Conservation (phyloP, 148 eudicot species). For the Euryodendron excelsum region DNA sequence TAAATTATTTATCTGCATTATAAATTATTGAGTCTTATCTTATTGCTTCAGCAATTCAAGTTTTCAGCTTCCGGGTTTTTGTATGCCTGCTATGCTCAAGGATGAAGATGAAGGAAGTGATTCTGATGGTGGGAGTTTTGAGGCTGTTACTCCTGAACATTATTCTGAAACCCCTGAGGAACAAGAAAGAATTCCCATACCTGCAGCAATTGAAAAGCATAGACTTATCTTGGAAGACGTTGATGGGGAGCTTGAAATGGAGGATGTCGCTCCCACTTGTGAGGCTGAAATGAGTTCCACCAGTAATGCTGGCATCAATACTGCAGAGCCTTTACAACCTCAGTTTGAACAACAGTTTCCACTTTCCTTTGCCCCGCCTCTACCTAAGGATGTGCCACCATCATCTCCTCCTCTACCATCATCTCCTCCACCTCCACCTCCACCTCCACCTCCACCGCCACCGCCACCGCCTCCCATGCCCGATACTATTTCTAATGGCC, state of each 20-base stretch:
- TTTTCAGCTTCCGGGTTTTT: conserved; percentile 88
- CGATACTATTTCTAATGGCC: conserved; percentile 25
- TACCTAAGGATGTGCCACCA: conserved; percentile 50
- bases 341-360: conserved; percentile 37
- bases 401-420: conserved; percentile 59
- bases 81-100: conserved; percentile 85
- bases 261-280: conserved; percentile 84
- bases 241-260: conserved; percentile 99
- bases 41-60: conserved; percentile 83
- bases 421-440: conserved; percentile 40
- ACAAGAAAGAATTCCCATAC: conserved; percentile 25
- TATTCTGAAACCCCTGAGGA: conserved; percentile 42
- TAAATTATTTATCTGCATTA: neutral
- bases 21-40: conserved; percentile 9
- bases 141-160: conserved; percentile 98
- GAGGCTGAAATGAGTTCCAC: conserved; percentile 39
- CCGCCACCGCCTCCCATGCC: conserved; percentile 21
- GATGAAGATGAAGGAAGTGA: conserved; percentile 78
- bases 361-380: conserved; percentile 42
- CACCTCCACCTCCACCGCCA: conserved; percentile 14
- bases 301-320: conserved; percentile 18
- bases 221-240: conserved; percentile 92
- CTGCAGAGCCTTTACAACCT: conserved; percentile 33
- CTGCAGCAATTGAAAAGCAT: conserved; percentile 50
- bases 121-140: conserved; percentile 88